Evolutionary conservation across 2,329 filamentous ascomycete genomes (phyloP).

Genomic region (Ophidiomyces ophidiicola): DNA sequence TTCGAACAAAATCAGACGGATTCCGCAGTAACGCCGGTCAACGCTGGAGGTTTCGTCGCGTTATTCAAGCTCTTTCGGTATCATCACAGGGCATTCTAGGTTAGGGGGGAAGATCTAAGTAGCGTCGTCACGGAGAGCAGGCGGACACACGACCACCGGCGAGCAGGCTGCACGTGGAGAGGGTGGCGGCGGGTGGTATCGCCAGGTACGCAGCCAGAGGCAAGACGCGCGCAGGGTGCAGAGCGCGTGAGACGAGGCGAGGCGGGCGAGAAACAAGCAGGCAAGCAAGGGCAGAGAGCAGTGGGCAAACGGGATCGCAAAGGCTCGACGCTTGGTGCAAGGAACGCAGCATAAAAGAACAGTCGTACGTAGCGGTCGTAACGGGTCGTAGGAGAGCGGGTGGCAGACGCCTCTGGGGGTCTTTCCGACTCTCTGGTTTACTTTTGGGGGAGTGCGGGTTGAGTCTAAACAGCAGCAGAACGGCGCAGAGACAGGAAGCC

Average conservation of each 20-base stretch:
- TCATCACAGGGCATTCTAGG: constrained; percentile 1
- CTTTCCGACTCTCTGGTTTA: constrained; percentile 5
- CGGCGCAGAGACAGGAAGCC: constrained; percentile 5
- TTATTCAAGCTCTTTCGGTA: neutral
- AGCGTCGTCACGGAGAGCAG: neutral
- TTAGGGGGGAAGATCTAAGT: constrained; percentile 5
- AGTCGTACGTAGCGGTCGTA: constrained; percentile 17
- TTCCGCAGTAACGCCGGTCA: neutral
- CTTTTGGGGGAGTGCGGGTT: neutral
- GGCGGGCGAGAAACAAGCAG: neutral
- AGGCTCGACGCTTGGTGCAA: too few relatives aligned
- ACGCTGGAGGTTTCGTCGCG: neutral
- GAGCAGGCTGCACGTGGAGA: constrained; percentile 6
- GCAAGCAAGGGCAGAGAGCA: neutral
- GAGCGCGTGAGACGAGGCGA: neutral
- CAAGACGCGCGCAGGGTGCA: too few relatives aligned
- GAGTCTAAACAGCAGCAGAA: constrained; percentile 4
- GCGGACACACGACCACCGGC: neutral
- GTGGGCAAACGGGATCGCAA: neutral
- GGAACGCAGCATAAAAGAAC: constrained; percentile 13
- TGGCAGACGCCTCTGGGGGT: neutral
- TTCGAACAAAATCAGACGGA: neutral
- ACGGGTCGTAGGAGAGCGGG: constrained; percentile 25
- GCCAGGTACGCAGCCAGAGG: too few relatives aligned
- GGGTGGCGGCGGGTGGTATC: too few relatives aligned